Conservation (phyloP, 352 stramenopile genomes). For the Peronospora destructor region DNA sequence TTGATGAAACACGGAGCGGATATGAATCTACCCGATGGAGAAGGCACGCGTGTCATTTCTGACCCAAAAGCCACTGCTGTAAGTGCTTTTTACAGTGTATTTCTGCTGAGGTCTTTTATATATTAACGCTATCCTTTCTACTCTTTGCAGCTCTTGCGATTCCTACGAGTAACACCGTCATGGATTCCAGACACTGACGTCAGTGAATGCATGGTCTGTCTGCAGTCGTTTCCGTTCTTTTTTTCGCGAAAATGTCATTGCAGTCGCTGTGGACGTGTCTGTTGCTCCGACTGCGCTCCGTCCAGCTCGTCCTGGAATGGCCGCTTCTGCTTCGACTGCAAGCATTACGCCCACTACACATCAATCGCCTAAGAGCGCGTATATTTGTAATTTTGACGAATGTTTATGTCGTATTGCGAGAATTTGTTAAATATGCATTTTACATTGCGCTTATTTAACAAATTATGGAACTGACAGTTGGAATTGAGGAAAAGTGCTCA, state of each 20-base stretch:
- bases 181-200: slow-evolving; percentile 59
- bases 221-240: slow-evolving; percentile 62
- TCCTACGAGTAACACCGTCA: slow-evolving; percentile 46
- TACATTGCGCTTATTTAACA: too few species aligned
- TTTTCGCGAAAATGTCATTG: slow-evolving; percentile 72
- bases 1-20: slow-evolving; percentile 62
- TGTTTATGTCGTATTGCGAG: too few species aligned
- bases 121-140: too few species aligned
- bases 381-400: too few species aligned
- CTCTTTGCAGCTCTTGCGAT: slow-evolving; percentile 39
- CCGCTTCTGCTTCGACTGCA: slow-evolving; percentile 72
- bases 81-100: slow-evolving; percentile 17
- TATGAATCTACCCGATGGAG: slow-evolving; percentile 61
- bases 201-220: slow-evolving; percentile 62
- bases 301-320: slow-evolving; percentile 66
- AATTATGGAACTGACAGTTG: too few species aligned
- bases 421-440: too few species aligned
- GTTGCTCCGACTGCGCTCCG: slow-evolving; percentile 66
- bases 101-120: not conserved
- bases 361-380: too few species aligned
- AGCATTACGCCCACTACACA: slow-evolving; percentile 52
- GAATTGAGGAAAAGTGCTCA: not conserved
- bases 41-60: slow-evolving; percentile 48
- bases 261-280: slow-evolving; percentile 65
- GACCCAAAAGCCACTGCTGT: slow-evolving; percentile 56